Base-by-base conservation (phyloP, 306 rosid species). In the Inga leiocalycina region DNA sequence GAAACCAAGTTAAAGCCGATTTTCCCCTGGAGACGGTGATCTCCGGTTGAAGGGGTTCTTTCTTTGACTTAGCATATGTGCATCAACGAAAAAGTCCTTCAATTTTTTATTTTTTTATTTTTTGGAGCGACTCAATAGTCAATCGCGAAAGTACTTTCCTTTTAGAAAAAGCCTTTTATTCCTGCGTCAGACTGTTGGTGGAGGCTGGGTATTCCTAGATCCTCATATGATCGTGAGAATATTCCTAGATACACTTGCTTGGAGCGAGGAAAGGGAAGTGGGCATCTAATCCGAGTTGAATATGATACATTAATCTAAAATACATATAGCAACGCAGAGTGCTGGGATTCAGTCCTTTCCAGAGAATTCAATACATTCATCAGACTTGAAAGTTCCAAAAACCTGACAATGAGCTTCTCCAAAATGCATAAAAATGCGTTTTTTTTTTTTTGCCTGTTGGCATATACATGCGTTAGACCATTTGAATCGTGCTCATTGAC, bases 401-500 rank as follows among this genome's bases (percentile, higher is more conserved):
- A 22, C 2, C 37, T 62, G 32, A 10, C 9, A 61, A 24, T 12
- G 68, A 61, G 13, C 35, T 27, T 11, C 6, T 52, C n/a, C 59
- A 54, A 24, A 3, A 62, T 30, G 17, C 4, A 64, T 1, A 27
- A 10, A 15, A 17, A 3, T 6, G 32, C 32, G 34, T 34, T 30
- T 27, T 27, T 27, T 27, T 27, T 27, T 27, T 27, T 27, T 1
- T 27, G 30, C 30, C 30, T 27, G 30, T 27, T 27, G 30, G 30
- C 30, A 27, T 27, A 0, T 22, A 24, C 4, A 3, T 6, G 32
- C 32, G 66, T 34, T 30, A 80, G 4, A 80, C 86, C 82, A 90
- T 86, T 75, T 88, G 89, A 84, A 87, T 17, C 14, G 78, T 74
- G 35, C 76, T 9, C 6, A 49, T 68, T 30, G 87, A 54, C 41